A percentile compares a stretch with the other conserved stretches of the same genome.
These are phyloP conservation scores for Diaporthe citrichinensis DNA, from an alignment of 2,329 filamentous ascomycete genomes.

Conservation along the genomic window DNA sequence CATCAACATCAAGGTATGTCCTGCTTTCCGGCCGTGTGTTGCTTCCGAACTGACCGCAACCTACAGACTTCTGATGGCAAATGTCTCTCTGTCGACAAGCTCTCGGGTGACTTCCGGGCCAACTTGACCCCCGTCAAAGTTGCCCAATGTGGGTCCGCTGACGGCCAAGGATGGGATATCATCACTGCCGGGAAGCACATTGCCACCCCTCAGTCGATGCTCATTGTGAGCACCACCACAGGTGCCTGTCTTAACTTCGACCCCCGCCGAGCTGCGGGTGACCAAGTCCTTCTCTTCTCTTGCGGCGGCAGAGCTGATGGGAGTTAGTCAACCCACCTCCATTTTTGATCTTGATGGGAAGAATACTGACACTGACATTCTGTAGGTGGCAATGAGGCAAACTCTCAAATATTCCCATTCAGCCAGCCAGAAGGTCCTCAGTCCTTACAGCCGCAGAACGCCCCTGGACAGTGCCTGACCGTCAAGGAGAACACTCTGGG, in stretches of 20 bases:
- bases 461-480: slow-evolving; percentile 61
- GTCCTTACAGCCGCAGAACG: slow-evolving; percentile 61
- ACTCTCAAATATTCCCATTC: slow-evolving; percentile 67
- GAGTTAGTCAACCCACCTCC: slow-evolving; percentile 46
- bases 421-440: slow-evolving; percentile 54
- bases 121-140: slow-evolving; percentile 60
- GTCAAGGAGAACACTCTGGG: slow-evolving; percentile 60
- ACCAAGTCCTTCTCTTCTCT: slow-evolving; percentile 69
- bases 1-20: slow-evolving; percentile 54
- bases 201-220: slow-evolving; percentile 57
- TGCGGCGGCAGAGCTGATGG: slow-evolving; percentile 72
- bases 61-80: slow-evolving; percentile 56
- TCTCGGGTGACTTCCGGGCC: slow-evolving; percentile 61
- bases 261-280: slow-evolving; percentile 62
- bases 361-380: slow-evolving; percentile 21
- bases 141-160: slow-evolving; percentile 56
- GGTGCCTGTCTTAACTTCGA: slow-evolving; percentile 73
- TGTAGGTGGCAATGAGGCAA: slow-evolving; percentile 61
- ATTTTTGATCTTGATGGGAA: slow-evolving; percentile 1
- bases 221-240: slow-evolving; percentile 70
- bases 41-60: no score
- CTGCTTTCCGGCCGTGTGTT: background rate
- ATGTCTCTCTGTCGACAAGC: slow-evolving; percentile 58
- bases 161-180: slow-evolving; percentile 59
- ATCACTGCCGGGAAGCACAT: slow-evolving; percentile 50